Conservation (phyloP, 345 rosid genomes). For the Cochlearia excelsa region DNA sequence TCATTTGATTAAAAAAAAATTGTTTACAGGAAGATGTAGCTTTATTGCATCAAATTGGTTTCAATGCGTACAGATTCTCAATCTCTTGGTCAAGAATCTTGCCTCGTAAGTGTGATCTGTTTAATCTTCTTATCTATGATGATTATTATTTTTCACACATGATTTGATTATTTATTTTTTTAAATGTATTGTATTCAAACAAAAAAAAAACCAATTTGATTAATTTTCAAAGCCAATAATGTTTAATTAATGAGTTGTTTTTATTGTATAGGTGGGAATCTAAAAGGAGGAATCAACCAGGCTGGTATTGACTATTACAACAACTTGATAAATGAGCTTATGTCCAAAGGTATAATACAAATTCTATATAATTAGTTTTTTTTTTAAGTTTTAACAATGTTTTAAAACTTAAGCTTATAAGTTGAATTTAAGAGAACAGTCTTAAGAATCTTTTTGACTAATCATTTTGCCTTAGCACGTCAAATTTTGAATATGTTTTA, state of each 20-base stretch:
- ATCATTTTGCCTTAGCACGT: background rate
- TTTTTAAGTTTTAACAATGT: background rate
- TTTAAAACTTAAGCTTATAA: background rate
- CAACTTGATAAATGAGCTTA: constrained; percentile 46
- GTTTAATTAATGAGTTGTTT: background rate
- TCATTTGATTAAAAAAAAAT: background rate
- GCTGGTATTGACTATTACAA: constrained; percentile 55
- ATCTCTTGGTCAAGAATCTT: constrained; percentile 51
- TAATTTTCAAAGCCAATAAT: background rate
- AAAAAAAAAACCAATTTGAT: too few relatives aligned
- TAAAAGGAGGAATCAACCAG: constrained; percentile 50
- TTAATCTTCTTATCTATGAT: too few relatives aligned
- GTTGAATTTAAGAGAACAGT: too few relatives aligned
- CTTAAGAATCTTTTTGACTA: too few relatives aligned
- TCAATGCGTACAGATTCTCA: constrained; percentile 49
- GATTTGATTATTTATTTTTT: too few relatives aligned
- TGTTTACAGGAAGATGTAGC: constrained; percentile 44
- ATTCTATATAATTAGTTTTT: too few relatives aligned
- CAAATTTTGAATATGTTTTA: background rate
- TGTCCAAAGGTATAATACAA: constrained; percentile 37
- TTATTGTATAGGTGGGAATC: constrained; percentile 38
- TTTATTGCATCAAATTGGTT: constrained; percentile 43
- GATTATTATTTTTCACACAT: too few relatives aligned
- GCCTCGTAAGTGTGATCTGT: constrained; percentile 34
- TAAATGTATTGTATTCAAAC: too few relatives aligned